A percentile compares a stretch with the other conserved stretches of the same genome.
Evolutionary conservation across 2,329 filamentous ascomycete species (phyloP).

Genomic region (Penicillium expansum): DNA sequence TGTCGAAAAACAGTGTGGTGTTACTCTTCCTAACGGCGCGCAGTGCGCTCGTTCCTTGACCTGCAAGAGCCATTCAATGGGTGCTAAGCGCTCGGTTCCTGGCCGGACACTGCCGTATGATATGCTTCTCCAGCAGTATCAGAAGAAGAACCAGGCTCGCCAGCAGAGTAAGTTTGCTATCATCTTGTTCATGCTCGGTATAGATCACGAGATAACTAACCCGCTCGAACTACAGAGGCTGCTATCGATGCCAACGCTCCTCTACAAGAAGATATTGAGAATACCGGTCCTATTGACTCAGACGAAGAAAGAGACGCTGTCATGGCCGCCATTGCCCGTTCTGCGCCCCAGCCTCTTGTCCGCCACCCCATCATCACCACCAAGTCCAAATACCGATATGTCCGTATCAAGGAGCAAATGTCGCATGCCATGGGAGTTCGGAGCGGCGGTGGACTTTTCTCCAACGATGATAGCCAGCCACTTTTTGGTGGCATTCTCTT

Average conservation of each 20-base stretch:
- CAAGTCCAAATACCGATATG: slow-evolving; percentile 57
- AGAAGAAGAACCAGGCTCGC: slow-evolving; percentile 98
- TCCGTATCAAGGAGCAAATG: slow-evolving; percentile 64
- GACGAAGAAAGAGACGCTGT: slow-evolving; percentile 91
- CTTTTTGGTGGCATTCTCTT: slow-evolving; percentile 36
- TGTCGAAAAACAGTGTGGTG: slow-evolving; percentile 90
- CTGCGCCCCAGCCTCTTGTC: slow-evolving; percentile 74
- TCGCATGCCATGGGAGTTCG: slow-evolving; percentile 56
- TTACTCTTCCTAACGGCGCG: slow-evolving; percentile 77
- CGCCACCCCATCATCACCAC: slow-evolving; percentile 56
- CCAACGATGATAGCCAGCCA: slow-evolving; percentile 33
- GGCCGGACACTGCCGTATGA: slow-evolving; percentile 87
- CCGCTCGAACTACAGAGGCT: slow-evolving; percentile 62
- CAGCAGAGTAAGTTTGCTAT: slow-evolving; percentile 72
- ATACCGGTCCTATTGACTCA: slow-evolving; percentile 79
- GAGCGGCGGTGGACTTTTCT: slow-evolving; percentile 47
- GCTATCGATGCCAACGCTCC: slow-evolving; percentile 93
- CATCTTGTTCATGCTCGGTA: not conserved
- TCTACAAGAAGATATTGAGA: slow-evolving; percentile 79
- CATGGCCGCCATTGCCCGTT: slow-evolving; percentile 73
- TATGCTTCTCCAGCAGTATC: slow-evolving; percentile 81
- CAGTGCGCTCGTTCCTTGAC: slow-evolving; percentile 85
- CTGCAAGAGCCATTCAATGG: slow-evolving; percentile 95
- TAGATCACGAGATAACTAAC: slow-evolving; percentile 25
- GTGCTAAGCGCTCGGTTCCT: slow-evolving; percentile 82